Conservation (phyloP, 176 grass and related monocot genomes). For the Lolium perenne region DNA sequence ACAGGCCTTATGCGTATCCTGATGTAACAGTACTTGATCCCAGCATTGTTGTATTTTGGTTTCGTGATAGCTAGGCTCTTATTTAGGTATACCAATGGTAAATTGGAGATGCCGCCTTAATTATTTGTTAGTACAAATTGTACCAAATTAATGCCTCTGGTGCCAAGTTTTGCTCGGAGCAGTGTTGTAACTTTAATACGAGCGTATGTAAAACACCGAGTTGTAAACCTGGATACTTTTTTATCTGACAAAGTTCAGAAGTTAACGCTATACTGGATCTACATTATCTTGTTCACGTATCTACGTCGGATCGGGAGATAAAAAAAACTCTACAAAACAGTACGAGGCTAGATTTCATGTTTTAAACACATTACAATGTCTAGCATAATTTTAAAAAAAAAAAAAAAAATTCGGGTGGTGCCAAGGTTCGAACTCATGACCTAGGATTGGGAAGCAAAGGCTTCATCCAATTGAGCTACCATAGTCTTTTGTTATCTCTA, state of each 20-base stretch:
- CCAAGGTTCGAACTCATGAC: no score
- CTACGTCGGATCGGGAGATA: no score
- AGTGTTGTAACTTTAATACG: conserved; percentile 19
- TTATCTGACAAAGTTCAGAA: background rate
- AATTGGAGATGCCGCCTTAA: background rate
- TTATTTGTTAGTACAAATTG: background rate
- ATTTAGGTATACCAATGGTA: background rate
- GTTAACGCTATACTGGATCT: background rate
- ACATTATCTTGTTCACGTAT: background rate
- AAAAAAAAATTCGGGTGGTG: no score
- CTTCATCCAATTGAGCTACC: no score
- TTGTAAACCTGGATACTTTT: background rate
- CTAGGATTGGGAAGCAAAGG: no score
- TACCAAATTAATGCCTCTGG: background rate
- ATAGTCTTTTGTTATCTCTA: no score
- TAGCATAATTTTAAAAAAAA: no score
- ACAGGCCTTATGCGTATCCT: background rate
- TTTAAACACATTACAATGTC: no score
- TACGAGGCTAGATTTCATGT: no score
- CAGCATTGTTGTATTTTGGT: conserved; percentile 21
- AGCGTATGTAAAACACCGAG: background rate
- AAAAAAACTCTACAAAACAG: no score
- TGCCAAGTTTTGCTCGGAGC: background rate
- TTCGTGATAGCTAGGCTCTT: conserved; percentile 10
- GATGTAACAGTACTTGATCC: background rate